These are phyloP conservation scores for Sarcocystis neurona DNA, from an alignment of 169 alveolate genomes.

Conservation along the genomic window DNA sequence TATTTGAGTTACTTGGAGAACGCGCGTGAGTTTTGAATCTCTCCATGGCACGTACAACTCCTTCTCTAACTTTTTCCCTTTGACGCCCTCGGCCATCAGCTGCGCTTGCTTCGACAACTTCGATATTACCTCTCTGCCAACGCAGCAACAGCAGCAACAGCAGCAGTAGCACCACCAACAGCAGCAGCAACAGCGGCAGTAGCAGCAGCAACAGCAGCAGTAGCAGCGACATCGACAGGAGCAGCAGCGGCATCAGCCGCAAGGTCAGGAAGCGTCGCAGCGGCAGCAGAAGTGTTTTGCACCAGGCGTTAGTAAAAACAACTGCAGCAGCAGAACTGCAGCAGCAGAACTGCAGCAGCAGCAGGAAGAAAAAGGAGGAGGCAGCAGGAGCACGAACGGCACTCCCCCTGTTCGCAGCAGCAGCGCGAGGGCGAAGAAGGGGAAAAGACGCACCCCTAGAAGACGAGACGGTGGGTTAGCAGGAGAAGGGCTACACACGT, in stretches of 20 bases:
- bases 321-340: too few species aligned
- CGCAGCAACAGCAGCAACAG: not conserved
- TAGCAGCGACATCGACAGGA: not conserved
- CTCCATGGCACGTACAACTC: slow-evolving; percentile 77
- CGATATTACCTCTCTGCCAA: slow-evolving; percentile 76
- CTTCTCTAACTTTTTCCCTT: slow-evolving; percentile 70
- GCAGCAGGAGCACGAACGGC: too few species aligned
- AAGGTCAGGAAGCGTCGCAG: too few species aligned
- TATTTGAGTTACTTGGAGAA: slow-evolving; percentile 68
- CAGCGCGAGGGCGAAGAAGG: too few species aligned
- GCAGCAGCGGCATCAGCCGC: too few species aligned
- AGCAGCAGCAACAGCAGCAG: not conserved
- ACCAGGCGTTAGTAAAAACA: too few species aligned
- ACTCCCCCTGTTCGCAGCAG: too few species aligned
- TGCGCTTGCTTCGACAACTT: slow-evolving; percentile 77
- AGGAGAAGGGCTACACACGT: not conserved
- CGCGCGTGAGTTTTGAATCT: slow-evolving; percentile 78
- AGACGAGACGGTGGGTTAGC: not conserved
- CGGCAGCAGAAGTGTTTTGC: too few species aligned
- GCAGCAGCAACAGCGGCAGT: not conserved
- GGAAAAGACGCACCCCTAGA: not conserved
- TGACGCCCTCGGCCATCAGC: slow-evolving; percentile 68
- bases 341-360: too few species aligned
- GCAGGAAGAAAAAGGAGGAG: too few species aligned
- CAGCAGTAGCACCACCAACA: not conserved